phyloP scores from a whole-genome alignment of 177 flowering plant genomes.

The Vitis hybrid region DNA sequence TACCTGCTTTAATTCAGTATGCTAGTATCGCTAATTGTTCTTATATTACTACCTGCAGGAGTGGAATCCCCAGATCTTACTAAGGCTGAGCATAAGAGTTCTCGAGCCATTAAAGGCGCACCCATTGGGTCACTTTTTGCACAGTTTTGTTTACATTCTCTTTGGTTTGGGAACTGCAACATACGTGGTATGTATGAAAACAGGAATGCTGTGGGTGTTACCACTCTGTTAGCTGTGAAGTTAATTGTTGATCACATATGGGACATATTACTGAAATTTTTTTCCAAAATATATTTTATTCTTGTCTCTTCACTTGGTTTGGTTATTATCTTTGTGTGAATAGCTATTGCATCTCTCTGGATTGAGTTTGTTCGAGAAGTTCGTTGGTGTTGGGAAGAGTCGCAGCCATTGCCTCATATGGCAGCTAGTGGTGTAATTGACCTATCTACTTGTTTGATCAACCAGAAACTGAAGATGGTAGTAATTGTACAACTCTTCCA shows the following conservation, averaged over 20 bases:
- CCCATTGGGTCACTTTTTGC: conserved; percentile 86
- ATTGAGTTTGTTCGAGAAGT: conserved; percentile 95
- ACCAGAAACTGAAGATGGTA: conserved; percentile 98
- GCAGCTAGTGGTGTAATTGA: conserved; percentile 58
- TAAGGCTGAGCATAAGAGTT: conserved; percentile 55
- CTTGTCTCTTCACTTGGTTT: not conserved
- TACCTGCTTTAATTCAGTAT: no score
- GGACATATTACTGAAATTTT: not conserved
- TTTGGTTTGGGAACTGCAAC: conserved; percentile 94
- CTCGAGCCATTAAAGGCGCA: conserved; percentile 87
- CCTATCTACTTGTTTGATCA: conserved; percentile 80
- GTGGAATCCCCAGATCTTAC: conserved; percentile 31
- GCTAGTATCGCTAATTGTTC: not conserved
- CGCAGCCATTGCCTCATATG: conserved; percentile 83
- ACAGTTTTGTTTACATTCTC: conserved; percentile 78
- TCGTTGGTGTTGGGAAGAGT: conserved; percentile 99
- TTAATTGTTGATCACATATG: not conserved
- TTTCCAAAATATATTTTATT: not conserved
- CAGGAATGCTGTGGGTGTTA: not conserved
- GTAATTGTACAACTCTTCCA: conserved; percentile 3
- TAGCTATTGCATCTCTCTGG: conserved; percentile 93
- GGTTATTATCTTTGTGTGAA: conserved; percentile 16
- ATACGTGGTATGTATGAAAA: conserved; percentile 70
- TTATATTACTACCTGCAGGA: conserved; percentile 31
- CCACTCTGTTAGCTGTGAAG: not conserved